Evolutionary conservation across 768 basidiomycete genomes (phyloP).

Genomic region (Russula ochroleuca): DNA sequence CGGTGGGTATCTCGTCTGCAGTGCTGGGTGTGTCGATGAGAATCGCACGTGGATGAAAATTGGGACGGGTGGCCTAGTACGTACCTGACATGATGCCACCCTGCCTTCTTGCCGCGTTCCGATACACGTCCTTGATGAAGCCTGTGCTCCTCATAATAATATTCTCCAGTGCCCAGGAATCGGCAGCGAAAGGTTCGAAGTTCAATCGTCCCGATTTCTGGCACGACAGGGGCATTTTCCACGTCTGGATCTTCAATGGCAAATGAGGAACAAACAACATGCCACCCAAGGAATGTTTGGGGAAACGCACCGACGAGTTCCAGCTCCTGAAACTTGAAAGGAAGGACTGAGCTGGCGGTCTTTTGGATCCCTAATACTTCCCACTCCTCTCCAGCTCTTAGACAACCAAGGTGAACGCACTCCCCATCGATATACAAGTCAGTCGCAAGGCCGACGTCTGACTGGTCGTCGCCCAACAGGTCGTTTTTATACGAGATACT

Average conservation of each 20-base stretch:
- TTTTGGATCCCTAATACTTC: background rate
- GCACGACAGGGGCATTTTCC: background rate
- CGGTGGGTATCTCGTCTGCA: constrained; percentile 2
- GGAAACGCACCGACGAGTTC: background rate
- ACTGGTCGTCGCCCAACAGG: too few relatives aligned
- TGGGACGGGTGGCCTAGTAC: too few relatives aligned
- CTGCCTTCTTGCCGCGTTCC: constrained; percentile 10
- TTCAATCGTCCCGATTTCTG: constrained; percentile 13
- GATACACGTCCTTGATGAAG: background rate
- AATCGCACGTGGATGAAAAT: too few relatives aligned
- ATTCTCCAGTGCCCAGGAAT: too few relatives aligned
- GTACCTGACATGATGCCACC: constrained; percentile 14
- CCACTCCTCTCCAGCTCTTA: background rate
- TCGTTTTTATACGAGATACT: too few relatives aligned
- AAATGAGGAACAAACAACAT: background rate
- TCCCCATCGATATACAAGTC: too few relatives aligned
- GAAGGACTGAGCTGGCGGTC: background rate
- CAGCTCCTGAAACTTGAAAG: constrained; percentile 14
- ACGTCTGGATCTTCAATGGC: background rate
- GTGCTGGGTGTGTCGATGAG: background rate
- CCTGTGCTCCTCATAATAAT: background rate
- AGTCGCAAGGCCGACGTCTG: too few relatives aligned
- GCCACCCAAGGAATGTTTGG: too few relatives aligned
- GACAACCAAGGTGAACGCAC: too few relatives aligned
- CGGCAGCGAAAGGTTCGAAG: background rate